Evolutionary conservation across 2,329 filamentous ascomycete genomes (phyloP).

Genomic region (Trichoderma citrinoviride): DNA sequence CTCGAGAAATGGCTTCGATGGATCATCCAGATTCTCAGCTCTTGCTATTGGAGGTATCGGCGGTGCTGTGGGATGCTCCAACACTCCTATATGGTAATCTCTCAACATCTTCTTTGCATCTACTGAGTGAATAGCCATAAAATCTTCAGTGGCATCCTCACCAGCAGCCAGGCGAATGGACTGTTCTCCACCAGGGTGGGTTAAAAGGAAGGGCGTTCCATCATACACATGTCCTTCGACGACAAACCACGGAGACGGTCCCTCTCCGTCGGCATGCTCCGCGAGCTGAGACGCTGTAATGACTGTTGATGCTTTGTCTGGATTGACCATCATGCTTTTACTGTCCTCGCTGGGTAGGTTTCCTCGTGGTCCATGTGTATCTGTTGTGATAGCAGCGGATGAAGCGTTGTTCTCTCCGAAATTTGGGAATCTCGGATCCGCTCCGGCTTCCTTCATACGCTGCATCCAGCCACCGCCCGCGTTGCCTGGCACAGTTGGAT

Average conservation of each 20-base stretch:
- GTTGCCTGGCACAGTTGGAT: constrained; percentile 78
- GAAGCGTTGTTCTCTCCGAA: constrained; percentile 56
- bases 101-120: constrained; percentile 63
- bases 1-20: neutral
- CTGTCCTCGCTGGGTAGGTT: constrained; percentile 26
- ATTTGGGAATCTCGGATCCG: constrained; percentile 63
- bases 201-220: constrained; percentile 67
- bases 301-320: neutral
- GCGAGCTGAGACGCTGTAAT: constrained; percentile 29
- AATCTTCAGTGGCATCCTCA: constrained; percentile 84
- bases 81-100: neutral
- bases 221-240: constrained; percentile 87
- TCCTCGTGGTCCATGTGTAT: neutral
- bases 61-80: neutral
- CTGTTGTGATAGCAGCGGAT: constrained; percentile 37
- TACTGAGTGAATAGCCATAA: constrained; percentile 76
- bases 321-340: neutral
- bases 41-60: neutral
- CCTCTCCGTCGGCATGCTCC: constrained; percentile 45
- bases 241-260: constrained; percentile 75
- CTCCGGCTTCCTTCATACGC: constrained; percentile 76
- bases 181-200: constrained; percentile 24
- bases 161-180: constrained; percentile 73
- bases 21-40: neutral
- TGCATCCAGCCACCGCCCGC: constrained; percentile 92